A percentile compares a stretch with the other conserved stretches of the same genome.
These are phyloP conservation scores for Pestalotiopsis sp. DNA, from an alignment of 2,329 filamentous ascomycete genomes.

Conservation along the genomic window DNA sequence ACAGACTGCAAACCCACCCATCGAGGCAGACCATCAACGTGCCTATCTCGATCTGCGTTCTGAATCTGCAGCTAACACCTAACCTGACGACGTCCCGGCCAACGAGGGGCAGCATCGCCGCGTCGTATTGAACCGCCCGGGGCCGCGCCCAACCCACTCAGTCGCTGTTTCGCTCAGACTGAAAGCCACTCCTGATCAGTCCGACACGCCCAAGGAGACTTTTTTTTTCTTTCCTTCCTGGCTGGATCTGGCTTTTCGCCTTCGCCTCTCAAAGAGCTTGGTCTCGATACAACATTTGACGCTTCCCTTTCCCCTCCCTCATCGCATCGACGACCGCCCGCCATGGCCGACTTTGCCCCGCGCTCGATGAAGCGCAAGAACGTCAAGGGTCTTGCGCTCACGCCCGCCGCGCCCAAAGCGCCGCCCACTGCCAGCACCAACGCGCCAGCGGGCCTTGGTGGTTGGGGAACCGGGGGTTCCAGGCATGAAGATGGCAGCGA, in stretches of 20 bases:
- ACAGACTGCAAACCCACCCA: conserved; percentile 16
- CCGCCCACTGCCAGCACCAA: conserved; percentile 74
- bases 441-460: conserved; percentile 57
- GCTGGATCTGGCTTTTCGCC: neutral
- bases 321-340: conserved; percentile 24
- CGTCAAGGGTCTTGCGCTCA: conserved; percentile 91
- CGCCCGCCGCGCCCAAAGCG: conserved; percentile 73
- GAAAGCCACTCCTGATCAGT: neutral
- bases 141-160: conserved; percentile 9
- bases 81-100: neutral
- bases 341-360: conserved; percentile 68
- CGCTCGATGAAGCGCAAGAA: conserved; percentile 99
- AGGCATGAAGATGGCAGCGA: conserved; percentile 54
- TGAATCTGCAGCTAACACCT: conserved; percentile 1
- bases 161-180: conserved; percentile 4
- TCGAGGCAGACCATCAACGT: neutral
- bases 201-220: neutral
- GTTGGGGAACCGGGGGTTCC: conserved; percentile 39
- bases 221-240: neutral
- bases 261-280: neutral
- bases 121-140: conserved; percentile 11
- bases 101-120: conserved; percentile 13
- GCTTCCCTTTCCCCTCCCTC: conserved; percentile 2
- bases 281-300: neutral
- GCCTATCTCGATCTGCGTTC: conserved; percentile 18